Evolutionary conservation across 345 rosid species (phyloP).

Genomic region (Brassica nigra): DNA sequence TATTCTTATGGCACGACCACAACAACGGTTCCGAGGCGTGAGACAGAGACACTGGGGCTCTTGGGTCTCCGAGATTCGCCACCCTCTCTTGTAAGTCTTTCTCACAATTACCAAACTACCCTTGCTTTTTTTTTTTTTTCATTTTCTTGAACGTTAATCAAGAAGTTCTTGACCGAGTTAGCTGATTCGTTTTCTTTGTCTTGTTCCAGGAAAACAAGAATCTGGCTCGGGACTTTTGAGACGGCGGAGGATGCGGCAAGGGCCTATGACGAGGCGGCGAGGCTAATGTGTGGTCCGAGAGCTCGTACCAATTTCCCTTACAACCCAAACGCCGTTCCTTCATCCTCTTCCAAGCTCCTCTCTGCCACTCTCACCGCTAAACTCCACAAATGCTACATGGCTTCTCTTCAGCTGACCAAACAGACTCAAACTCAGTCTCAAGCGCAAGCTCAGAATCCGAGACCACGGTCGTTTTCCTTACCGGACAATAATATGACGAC

Average conservation of each 20-base stretch:
- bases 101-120: neutral
- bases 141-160: neutral
- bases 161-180: neutral
- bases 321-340: slow-evolving; percentile 64
- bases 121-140: neutral
- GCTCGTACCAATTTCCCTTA: slow-evolving; percentile 94
- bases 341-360: slow-evolving; percentile 81
- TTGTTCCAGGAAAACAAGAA: slow-evolving; percentile 80
- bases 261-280: slow-evolving; percentile 96
- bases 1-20: slow-evolving; percentile 81
- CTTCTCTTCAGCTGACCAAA: slow-evolving; percentile 84
- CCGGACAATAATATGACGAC: slow-evolving; percentile 34
- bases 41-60: slow-evolving; percentile 99
- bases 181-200: neutral
- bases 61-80: slow-evolving; percentile 99
- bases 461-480: neutral
- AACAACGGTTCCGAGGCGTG: slow-evolving; percentile 93
- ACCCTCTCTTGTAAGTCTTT: slow-evolving; percentile 73
- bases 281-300: slow-evolving; percentile 95
- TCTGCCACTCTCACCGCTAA: slow-evolving; percentile 92
- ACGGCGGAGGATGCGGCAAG: slow-evolving; percentile 96
- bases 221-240: slow-evolving; percentile 97
- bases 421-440: slow-evolving; percentile 43
- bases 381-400: slow-evolving; percentile 91
- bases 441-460: neutral